phyloP scores from a whole-genome alignment of 225 moss, liverwort and hornwort genomes.

The Straminergon stramineum region DNA sequence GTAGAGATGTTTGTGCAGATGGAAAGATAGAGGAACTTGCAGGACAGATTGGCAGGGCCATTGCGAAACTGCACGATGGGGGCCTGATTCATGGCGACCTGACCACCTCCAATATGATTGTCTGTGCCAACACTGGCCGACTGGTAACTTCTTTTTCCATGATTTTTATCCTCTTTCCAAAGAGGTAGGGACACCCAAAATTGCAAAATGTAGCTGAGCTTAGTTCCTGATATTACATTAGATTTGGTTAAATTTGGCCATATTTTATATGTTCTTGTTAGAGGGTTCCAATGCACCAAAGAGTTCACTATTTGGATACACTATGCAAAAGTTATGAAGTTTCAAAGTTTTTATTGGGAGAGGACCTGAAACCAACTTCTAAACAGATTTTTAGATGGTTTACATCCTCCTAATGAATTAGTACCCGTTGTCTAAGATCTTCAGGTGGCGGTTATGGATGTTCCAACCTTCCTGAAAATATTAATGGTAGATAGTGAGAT shows the following conservation, averaged over 20 bases:
- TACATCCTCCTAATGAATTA: neutral
- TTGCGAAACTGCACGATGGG: conserved; percentile 85
- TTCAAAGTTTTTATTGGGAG: neutral
- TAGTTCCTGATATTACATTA: neutral
- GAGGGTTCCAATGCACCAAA: neutral
- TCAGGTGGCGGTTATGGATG: neutral
- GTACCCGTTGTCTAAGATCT: neutral
- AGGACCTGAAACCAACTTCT: neutral
- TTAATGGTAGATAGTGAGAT: neutral
- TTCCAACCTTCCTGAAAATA: neutral
- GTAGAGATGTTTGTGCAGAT: conserved; percentile 32
- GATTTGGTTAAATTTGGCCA: neutral
- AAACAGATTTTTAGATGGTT: neutral
- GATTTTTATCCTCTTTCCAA: neutral
- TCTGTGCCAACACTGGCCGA: conserved; percentile 58
- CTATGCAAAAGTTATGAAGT: neutral
- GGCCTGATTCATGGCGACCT: conserved; percentile 88
- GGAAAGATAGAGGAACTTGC: conserved; percentile 70
- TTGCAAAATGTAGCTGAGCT: neutral
- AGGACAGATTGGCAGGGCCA: conserved; percentile 59
- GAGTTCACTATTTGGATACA: neutral
- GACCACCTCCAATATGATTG: conserved; percentile 90
- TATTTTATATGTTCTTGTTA: neutral
- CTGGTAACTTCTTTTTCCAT: conserved; percentile 30
- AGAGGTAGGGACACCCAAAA: neutral